Evolutionary conservation across 2,329 filamentous ascomycete species (phyloP), one percentile per base, ranked within the genome.

Genomic region (Neurospora sp.): DNA sequence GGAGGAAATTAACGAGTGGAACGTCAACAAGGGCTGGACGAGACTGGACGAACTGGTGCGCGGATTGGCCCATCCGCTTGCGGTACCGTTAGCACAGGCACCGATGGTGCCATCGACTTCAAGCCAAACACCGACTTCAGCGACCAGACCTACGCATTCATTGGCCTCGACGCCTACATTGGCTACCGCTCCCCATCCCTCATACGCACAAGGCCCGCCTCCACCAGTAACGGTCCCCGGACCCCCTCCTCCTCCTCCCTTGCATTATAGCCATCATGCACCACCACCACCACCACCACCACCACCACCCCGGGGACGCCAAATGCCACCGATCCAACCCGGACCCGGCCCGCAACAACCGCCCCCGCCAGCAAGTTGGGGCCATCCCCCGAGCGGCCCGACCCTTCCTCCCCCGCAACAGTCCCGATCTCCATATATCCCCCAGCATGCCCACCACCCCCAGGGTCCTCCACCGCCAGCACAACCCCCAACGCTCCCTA

Each of bases 1-100:
- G 33, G 84, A 86, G 11, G 87, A 90, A 73, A 82, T 83, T 66
- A 83, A 85, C 68, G 90, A 91, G 66, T 96, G 93, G 92, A 62
- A 62, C 23, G 89, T 70, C 0, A 52, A 68, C 19, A 38, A 89
- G 68, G 92, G 92, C 2, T 97, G 94, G 94, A 87, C 88, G 28
- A 86, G 87, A 72, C 82, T 97, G 15, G 90, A 96, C 75, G 83
- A 85, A 69, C 83, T 87, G 28, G 82, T 92, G 4, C 82, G 85
- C 19, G 82, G 85, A 52, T 79, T 93, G 40, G 75, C 84, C 79
- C 52, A 62, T 8, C 28, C 52, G 13, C 52, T 62, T 72, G 83
- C 79, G 70, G 68, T 33, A 38, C 74, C 52, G 13, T 62, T 62
- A 10, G 52, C 52, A 62, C 52, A 62, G 74, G 71, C 68, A 78